Percentiles rank a stretch among this genome's conserved stretches.
phyloP scores from a whole-genome alignment of 192 early-diverging fungal genomes.

The Linnemannia schmuckeri region DNA sequence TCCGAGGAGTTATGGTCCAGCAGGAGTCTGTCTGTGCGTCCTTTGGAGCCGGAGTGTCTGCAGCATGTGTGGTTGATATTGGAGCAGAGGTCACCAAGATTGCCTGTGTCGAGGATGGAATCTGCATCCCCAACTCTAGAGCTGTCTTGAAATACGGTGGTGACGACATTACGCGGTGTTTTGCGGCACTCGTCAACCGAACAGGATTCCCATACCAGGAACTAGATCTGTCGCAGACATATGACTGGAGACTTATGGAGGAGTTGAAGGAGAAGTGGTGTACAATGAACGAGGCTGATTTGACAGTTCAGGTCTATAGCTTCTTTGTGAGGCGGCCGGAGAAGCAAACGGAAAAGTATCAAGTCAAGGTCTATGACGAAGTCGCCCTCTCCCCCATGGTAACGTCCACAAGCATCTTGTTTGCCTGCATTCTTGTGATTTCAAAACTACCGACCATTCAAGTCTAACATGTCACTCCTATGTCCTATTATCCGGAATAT shows the following conservation, averaged over 20 bases:
- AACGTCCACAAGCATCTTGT: constrained; percentile 4
- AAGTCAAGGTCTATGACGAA: constrained; percentile 91
- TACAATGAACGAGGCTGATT: constrained; percentile 85
- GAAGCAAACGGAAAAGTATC: constrained; percentile 76
- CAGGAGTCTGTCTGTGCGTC: constrained; percentile 88
- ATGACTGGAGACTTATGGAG: constrained; percentile 83
- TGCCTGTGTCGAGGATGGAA: constrained; percentile 88
- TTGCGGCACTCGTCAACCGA: constrained; percentile 72
- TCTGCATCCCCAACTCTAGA: constrained; percentile 78
- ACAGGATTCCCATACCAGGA: constrained; percentile 84
- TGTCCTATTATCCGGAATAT: neutral
- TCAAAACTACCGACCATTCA: neutral
- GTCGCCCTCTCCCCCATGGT: constrained; percentile 84
- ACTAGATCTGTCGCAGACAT: constrained; percentile 68
- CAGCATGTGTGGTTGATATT: constrained; percentile 91
- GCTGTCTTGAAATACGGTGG: constrained; percentile 80
- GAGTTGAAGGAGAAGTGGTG: constrained; percentile 89
- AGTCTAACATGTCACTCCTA: neutral
- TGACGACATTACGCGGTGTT: constrained; percentile 88
- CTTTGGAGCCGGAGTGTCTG: constrained; percentile 88
- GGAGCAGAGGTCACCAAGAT: constrained; percentile 91
- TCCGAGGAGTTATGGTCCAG: constrained; percentile 79
- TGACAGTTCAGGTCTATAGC: constrained; percentile 85
- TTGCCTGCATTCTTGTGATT: neutral
- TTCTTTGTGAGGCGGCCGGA: constrained; percentile 87